Base-by-base conservation (phyloP, 768 basidiomycete genomes). In the Mycena crocata region DNA sequence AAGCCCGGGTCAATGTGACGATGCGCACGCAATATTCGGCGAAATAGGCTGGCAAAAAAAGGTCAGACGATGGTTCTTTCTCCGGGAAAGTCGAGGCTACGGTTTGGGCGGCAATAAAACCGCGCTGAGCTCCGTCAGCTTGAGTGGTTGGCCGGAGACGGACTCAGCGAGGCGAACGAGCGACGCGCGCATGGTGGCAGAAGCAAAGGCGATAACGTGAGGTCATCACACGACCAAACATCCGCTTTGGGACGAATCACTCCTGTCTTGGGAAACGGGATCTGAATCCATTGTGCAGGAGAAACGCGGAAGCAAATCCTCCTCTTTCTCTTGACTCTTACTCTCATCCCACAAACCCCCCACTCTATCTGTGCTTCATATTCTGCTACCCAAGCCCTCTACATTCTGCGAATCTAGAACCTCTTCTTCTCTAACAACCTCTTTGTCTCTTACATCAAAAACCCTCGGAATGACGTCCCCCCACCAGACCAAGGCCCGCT, bases 41-140 rank as follows among this genome's bases (percentile, higher is more conserved):
- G 89, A 76, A 92, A 95, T 26, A 97, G 82, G n/a, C 94, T 95
- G 70, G 7, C 5, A 6, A 44, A 67, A 42, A 42, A 37, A 26
- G 42, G 55, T 42, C 42, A 63, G 51, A 14, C 49, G 17, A 48
- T 52, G 35, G 46, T 48, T 17, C 31, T n/a, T 62, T 31, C 54
- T 28, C 19, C 37, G 32, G 30, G 54, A 50, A 65, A 56, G 17
- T 35, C 23, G 42, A 30, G 82, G 90, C 63, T 76, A 94, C 94
- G 94, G 93, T 70, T 92, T 83, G 39, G 94, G 93, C n/a, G 93
- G 94, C 34, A 93, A 85, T 26, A 96, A 83, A 21, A 90, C 82
- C 15, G 89, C 84, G 60, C 89, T 91, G 1, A 90, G 85, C 75
- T 89, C 87, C 23, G 78, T 80, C 5, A 93, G 76, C 50, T 88